Base-by-base conservation (phyloP, 805 yeast species). In the Candida morakotiae region DNA sequence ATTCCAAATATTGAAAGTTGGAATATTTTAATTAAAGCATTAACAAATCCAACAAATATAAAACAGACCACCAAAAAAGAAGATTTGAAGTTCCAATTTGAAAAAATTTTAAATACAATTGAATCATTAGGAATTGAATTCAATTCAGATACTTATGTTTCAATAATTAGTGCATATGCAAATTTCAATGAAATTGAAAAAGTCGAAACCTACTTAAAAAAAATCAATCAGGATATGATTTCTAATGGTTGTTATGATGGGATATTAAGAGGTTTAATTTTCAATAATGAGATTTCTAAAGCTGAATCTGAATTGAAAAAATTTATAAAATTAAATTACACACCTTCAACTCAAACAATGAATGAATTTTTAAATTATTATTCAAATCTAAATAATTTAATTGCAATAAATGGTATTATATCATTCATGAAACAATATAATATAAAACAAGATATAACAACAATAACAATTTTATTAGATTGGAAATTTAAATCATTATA, bases 391-490 rank as follows among this genome's bases (percentile, higher is more conserved):
- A 60, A 64, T 28, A 64, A 76, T 41, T 67, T 62, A 21, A 64
- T 64, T 32, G 81, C 81, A 3, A 62, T 64, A n/a, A 65, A 62
- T n/a, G 62, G 75, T 10, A 55, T 82, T 28, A 60, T 64, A 19
- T 41, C 67, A 23, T 61, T 62, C 40, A 71, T 80, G 76, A 52
- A 50, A 27, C 53, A 53, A 22, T 40, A 60, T 18, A 52, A 60
- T 3, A 55, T 81, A 17, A 49, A 64, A 25, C 82, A 83, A 19
- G 85, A 79, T 52, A 65, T 77, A 31, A 77, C 77, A 13, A 81
- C 89, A 2, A 76, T 76, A 56, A 73, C 88, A 3, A 70, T 74
- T 24, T 58, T 81, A 17, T 66, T 81, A 37, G 79, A 81, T 48
- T 56, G 70, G 36, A 64, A 71, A 44, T 66, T 81, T 59, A 77